Evolutionary conservation across 768 basidiomycete genomes (phyloP), one percentile per base, ranked within the genome.

Genomic region (Lactarius sanguifluus): DNA sequence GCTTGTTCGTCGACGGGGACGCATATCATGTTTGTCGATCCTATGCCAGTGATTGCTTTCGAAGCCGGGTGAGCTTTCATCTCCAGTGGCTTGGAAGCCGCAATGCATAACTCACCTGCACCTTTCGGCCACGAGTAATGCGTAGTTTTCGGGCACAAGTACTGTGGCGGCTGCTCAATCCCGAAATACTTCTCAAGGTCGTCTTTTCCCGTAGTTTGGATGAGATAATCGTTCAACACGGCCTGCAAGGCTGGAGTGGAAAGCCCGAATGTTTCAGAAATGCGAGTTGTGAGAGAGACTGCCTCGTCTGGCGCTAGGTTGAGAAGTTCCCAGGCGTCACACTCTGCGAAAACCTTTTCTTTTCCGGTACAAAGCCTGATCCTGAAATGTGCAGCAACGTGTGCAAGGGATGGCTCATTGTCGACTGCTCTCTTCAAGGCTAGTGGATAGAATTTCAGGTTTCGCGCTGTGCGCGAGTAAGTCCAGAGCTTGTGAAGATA

Each of bases 61-160:
- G 34, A 34, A 63, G 34, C 50, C 57, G 20, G 3, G 50, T 60
- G 23, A 30, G 20, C 32, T 54, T 10, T 30, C 2, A 25, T 54
- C 16, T 54, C 38, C 20, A 23, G 38, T 10, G 55, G 56, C 15
- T 64, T 8, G n/a, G 25, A 2, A 25, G 12, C 13, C 23, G 50
- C 6, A 40, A 45, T n/a, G 25, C 56, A 30, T 28, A 41, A 72
- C 75, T 58, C 66, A 81, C 81, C 78, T 28, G 79, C 77, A 23
- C 75, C 76, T 70, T 83, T 83, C 16, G 81, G 80, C 82, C 82
- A 83, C 1, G 81, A 82, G 61, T 80, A 81, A 69, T 82, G 81
- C 20, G 74, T 76, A 7, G 80, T 77, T 47, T 63, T 72, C 1
- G 75, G 65, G n/a, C 76, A 69, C 9, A 77, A 55, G 55, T 76